These are phyloP conservation scores for Pyrenophora teres DNA, from an alignment of 2,329 filamentous ascomycete species.

Conservation along the genomic window DNA sequence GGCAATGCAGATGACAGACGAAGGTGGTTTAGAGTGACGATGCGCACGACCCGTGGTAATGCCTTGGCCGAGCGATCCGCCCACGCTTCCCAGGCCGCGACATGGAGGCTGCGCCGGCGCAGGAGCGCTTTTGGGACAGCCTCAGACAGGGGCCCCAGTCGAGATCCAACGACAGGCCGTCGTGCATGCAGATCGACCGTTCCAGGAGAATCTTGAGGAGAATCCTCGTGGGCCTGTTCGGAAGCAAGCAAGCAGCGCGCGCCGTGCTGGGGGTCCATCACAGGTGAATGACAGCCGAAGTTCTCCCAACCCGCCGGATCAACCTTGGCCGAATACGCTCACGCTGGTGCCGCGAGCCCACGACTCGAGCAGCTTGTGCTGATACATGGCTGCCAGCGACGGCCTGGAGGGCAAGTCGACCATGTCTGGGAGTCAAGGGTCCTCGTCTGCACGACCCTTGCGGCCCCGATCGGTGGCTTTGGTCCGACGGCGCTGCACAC, in stretches of 20 bases:
- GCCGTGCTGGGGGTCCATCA: constrained; percentile 6
- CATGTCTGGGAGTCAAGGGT: constrained; percentile 6
- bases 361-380: constrained; percentile 10
- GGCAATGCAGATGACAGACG: constrained; percentile 48
- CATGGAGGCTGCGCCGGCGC: constrained; percentile 47
- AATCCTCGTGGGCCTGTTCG: constrained; percentile 24
- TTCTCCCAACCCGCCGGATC: constrained; percentile 25
- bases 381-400: constrained; percentile 3
- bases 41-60: constrained; percentile 40
- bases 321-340: constrained; percentile 19
- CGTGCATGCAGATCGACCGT: constrained; percentile 49
- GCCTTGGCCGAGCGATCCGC: constrained; percentile 46
- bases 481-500: constrained; percentile 6
- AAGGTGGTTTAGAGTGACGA: constrained; percentile 36
- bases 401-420: neutral
- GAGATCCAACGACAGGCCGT: constrained; percentile 45
- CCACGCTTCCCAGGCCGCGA: constrained; percentile 39
- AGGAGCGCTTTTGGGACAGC: constrained; percentile 46
- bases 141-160: constrained; percentile 26
- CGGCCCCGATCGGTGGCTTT: constrained; percentile 38
- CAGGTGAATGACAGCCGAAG: constrained; percentile 6
- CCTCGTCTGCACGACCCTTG: constrained; percentile 16
- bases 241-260: constrained; percentile 34
- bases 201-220: constrained; percentile 32
- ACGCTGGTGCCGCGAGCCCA: constrained; percentile 16